Evolutionary conservation across 2,329 filamentous ascomycete species (phyloP), one percentile per base, ranked within the genome.

Genomic region (Calonectria honghensis): DNA sequence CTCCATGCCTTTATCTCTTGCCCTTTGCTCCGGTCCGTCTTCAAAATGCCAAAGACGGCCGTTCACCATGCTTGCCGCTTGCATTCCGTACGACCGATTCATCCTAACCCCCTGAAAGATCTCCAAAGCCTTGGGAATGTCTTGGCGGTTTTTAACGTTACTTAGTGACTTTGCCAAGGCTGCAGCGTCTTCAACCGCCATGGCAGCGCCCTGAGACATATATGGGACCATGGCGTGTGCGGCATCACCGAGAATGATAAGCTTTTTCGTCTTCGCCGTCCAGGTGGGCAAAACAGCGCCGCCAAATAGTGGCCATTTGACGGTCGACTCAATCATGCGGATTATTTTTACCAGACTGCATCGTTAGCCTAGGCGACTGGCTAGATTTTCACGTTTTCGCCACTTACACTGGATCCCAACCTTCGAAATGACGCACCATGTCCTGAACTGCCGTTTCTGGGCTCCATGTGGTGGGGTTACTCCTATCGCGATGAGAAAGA

Each of bases 11-110:
- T 72, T 81, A 74, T 88, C 87, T 32, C 87, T 78, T 0, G 87
- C 86, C 72, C 81, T 61, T 77, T 88, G 87, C 52, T 83, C 74
- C 0, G 85, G 84, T 0, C 87, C 87, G 73, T 88, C 87, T 0
- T 82, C 71, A 52, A 88, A 87, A 41, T 89, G 88, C 87, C 87
- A 89, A 3, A 90, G 76, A 29, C 85, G 82, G 1, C 85, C 86
- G 73, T 90, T 90, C 7, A 89, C 81, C 18, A 84, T 81, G 76
- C 85, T 88, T 13, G 84, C 88, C 73, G 85, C 83, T 76, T 87
- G 87, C 86, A 87, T 88, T 74, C 82, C 81, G 5, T 82, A 79
- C 1, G 82, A 80, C 0, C 85, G 80, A 27, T 80, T 66, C 57
- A 82, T 83, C 9, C 84, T 82, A 20, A 85, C 84, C 13, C 78